Evolutionary conservation across 305 asterid genomes (phyloP), one percentile per base, ranked within the genome.

Genomic region (Coffea humblotiana): DNA sequence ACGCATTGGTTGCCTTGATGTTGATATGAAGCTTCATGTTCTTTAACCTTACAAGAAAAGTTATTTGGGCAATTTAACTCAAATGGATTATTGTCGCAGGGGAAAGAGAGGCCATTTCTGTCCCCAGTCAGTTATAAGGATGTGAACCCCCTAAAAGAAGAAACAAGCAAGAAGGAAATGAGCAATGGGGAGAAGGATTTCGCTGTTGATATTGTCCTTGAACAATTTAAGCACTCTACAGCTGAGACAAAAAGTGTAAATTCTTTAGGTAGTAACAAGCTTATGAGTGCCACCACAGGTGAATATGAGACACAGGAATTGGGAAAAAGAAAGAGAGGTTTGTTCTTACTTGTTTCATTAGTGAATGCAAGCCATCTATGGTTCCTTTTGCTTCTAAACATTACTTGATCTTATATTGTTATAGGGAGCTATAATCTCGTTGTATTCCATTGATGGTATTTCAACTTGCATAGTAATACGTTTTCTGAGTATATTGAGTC

Each of bases 211-310:
- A 79, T 81, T 79, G 88, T 88, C 79, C 88, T 92, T 76, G 79
- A 82, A 78, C 81, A 91, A 83, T 90, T 91, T 80, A 91, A 91
- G 85, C 87, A 82, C 63, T 69, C 90, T 19, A 79, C 77, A 72
- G 85, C 75, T 9, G 81, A 71, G 67, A 75, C 67, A 32, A 85
- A 77, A 69, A 65, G 72, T 54, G 58, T 72, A 1, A 64, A 77
- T 71, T 60, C 66, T 67, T 43, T 64, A 78, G 81, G 79, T 58
- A 37, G 49, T 73, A 77, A 74, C 23, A 90, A 79, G 49, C 56
- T 56, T 29, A 81, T 77, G 49, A 80, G 66, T 74, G 54, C 77
- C 18, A 67, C 82, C 29, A 12, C 76, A 25, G 83, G 25, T 56
- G 25, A 56, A 56, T 56, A 77, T 75, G 79, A 75, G 32, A 76